Evolutionary conservation across 2,329 filamentous ascomycete species (phyloP).

Genomic region (Taxawa tesnikishii): DNA sequence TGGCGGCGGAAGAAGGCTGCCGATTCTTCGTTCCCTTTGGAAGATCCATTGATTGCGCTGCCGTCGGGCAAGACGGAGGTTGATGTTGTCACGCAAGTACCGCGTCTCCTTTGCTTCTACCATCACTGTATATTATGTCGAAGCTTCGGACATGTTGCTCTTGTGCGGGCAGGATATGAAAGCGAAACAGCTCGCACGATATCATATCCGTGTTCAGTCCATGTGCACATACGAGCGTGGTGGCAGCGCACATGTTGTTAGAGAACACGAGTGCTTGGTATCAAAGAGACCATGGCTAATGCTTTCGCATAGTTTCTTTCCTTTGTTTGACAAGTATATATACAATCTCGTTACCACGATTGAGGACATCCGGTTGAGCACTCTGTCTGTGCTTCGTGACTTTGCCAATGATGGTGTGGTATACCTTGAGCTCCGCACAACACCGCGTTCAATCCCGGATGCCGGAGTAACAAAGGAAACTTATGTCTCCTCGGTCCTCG

Average conservation of each 20-base stretch:
- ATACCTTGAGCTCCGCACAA: constrained; percentile 72
- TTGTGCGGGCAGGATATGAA: too few relatives aligned
- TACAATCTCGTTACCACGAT: constrained; percentile 60
- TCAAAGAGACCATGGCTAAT: too few relatives aligned
- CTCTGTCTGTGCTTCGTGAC: constrained; percentile 49
- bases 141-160: too few relatives aligned
- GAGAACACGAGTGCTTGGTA: too few relatives aligned
- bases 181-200: background rate
- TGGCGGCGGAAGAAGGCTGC: constrained; percentile 49
- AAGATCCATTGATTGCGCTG: constrained; percentile 59
- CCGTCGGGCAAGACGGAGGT: constrained; percentile 44
- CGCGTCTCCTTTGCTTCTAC: constrained; percentile 6
- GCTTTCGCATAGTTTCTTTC: constrained; percentile 77
- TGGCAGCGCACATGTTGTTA: too few relatives aligned
- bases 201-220: background rate
- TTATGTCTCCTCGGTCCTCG: constrained; percentile 56
- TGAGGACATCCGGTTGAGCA: constrained; percentile 42
- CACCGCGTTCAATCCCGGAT: constrained; percentile 51
- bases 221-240: constrained; percentile 8
- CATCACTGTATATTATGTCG: constrained; percentile 1
- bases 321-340: constrained; percentile 66
- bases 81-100: constrained; percentile 6
- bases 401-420: constrained; percentile 61
- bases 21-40: constrained; percentile 40
- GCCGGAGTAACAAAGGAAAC: constrained; percentile 44